Evolutionary conservation across 441 rosid genomes (phyloP).

Genomic region (Theobroma grandiflorum): DNA sequence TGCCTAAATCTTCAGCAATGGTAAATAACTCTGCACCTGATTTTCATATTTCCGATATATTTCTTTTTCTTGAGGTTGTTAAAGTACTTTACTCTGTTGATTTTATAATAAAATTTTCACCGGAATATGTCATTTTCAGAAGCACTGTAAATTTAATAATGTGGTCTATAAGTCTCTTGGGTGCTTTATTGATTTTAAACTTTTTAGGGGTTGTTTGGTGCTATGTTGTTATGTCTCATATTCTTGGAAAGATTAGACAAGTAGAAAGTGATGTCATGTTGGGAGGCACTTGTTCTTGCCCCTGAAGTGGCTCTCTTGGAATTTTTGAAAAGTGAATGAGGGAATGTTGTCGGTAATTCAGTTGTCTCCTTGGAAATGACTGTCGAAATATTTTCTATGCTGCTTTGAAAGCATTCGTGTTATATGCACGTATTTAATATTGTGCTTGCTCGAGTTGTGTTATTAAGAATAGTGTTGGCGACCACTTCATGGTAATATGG

Average conservation of each 20-base stretch:
- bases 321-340: background rate
- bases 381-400: background rate
- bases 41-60: background rate
- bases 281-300: background rate
- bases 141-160: background rate
- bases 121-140: slow-evolving; percentile 5
- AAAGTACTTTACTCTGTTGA: background rate
- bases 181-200: background rate
- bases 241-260: background rate
- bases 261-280: background rate
- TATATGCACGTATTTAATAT: background rate
- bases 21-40: slow-evolving; percentile 13
- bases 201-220: background rate
- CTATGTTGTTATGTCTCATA: background rate
- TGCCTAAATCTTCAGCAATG: slow-evolving; percentile 9
- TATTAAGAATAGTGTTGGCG: background rate
- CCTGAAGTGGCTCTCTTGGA: background rate
- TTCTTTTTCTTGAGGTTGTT: background rate
- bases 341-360: background rate
- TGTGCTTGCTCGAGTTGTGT: background rate
- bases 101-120: background rate
- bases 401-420: background rate
- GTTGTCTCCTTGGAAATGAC: background rate
- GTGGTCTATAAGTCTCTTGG: background rate
- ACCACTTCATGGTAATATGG: background rate